phyloP scores from a whole-genome alignment of 1,284 basidiomycete species.

The Pterulicium gracile region DNA sequence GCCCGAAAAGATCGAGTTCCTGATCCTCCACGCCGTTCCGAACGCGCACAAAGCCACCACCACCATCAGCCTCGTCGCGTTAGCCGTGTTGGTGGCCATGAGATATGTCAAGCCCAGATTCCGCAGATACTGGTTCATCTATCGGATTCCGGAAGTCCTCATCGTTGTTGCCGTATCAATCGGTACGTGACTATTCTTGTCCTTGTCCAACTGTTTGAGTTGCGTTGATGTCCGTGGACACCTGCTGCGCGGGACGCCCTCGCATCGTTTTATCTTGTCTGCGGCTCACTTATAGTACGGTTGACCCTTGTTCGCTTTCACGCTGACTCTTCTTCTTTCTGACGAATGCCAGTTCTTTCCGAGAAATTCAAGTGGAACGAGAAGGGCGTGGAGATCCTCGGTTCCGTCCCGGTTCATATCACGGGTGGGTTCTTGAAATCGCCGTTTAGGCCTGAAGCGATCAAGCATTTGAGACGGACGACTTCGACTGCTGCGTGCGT shows the following conservation, averaged over 20 bases:
- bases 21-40: constrained; percentile 53
- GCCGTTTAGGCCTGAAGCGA: background rate
- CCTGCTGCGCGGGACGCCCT: too few relatives aligned
- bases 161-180: constrained; percentile 24
- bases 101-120: constrained; percentile 43
- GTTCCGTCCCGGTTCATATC: constrained; percentile 51
- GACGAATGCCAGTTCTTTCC: constrained; percentile 47
- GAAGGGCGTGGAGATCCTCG: constrained; percentile 74
- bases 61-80: constrained; percentile 58
- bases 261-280: too few relatives aligned
- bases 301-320: too few relatives aligned
- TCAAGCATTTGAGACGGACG: constrained; percentile 5
- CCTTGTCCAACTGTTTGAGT: constrained; percentile 65
- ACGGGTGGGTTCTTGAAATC: constrained; percentile 22
- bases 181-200: constrained; percentile 40
- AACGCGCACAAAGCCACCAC: constrained; percentile 62
- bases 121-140: constrained; percentile 53
- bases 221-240: too few relatives aligned
- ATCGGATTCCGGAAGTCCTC: constrained; percentile 79
- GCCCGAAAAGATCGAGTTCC: constrained; percentile 68
- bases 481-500: constrained; percentile 19
- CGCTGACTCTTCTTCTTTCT: constrained; percentile 1
- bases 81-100: constrained; percentile 52
- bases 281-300: too few relatives aligned
- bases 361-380: constrained; percentile 65